Evolutionary conservation across 345 rosid species (phyloP).

Genomic region (Salix udensis): DNA sequence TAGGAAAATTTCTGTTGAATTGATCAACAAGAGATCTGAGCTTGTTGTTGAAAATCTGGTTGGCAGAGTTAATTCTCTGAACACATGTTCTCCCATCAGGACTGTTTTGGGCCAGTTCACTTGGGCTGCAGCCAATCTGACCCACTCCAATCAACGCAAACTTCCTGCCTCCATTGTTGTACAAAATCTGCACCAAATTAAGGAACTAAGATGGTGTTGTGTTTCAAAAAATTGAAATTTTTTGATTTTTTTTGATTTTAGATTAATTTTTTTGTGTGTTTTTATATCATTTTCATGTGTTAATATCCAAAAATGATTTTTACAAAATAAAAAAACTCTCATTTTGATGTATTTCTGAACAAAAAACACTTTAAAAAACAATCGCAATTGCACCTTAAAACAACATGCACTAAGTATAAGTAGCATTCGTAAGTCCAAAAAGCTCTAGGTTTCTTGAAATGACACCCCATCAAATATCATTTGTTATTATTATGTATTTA

Average conservation of each 20-base stretch:
- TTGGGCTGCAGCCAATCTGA: constrained; percentile 87
- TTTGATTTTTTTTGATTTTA: too few species aligned
- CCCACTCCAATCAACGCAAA: constrained; percentile 76
- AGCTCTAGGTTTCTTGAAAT: neutral
- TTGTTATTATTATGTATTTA: neutral
- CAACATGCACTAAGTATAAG: neutral
- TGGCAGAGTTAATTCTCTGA: constrained; percentile 50
- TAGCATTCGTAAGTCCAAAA: neutral
- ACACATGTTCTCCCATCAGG: constrained; percentile 65
- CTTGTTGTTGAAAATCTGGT: constrained; percentile 61
- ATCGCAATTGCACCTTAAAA: rapidly evolving
- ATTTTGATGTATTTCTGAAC: too few species aligned
- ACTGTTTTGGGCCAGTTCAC: constrained; percentile 57
- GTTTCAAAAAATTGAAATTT: too few species aligned
- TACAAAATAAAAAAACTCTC: too few species aligned
- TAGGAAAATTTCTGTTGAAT: constrained; percentile 49
- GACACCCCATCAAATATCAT: neutral
- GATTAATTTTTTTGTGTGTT: too few species aligned
- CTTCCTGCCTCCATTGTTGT: constrained; percentile 77
- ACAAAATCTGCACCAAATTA: constrained; percentile 39
- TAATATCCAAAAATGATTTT: too few species aligned
- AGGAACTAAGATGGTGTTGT: too few species aligned
- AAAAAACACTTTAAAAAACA: too few species aligned
- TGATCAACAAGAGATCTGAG: constrained; percentile 62
- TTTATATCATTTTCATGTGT: too few species aligned